Conservation (phyloP, 805 yeast species). For the Wickerhamomyces subpelliculosus region DNA sequence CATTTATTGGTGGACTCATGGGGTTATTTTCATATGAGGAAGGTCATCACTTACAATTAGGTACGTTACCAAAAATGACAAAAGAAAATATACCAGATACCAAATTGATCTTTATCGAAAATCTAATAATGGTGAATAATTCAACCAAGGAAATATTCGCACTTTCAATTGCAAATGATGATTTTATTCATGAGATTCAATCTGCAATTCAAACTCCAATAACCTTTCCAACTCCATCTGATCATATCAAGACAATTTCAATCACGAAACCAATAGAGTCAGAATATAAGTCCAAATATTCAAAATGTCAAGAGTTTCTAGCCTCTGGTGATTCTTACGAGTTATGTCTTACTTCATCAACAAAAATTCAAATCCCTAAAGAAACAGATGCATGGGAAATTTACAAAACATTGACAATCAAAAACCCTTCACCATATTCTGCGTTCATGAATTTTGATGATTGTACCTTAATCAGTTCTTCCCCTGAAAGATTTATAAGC, state of each 20-base stretch:
- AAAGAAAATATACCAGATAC: constrained; percentile 55
- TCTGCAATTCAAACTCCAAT: constrained; percentile 15
- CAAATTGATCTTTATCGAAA: constrained; percentile 62
- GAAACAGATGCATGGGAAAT: constrained; percentile 64
- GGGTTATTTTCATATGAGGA: constrained; percentile 89
- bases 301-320: constrained; percentile 58
- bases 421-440: constrained; percentile 92
- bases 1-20: constrained; percentile 87
- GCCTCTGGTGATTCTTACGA: constrained; percentile 89
- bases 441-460: constrained; percentile 70
- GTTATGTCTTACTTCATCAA: constrained; percentile 78
- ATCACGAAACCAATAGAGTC: constrained; percentile 44
- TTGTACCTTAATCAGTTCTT: constrained; percentile 61
- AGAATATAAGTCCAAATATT: constrained; percentile 48
- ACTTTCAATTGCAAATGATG: constrained; percentile 35
- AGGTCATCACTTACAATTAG: constrained; percentile 41
- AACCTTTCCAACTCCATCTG: neutral
- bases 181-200: constrained; percentile 17
- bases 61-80: constrained; percentile 31
- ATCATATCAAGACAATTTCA: constrained; percentile 16
- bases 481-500: constrained; percentile 88
- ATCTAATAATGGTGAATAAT: constrained; percentile 53
- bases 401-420: constrained; percentile 60
- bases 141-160: constrained; percentile 37
- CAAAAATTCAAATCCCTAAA: constrained; percentile 47